phyloP scores from a whole-genome alignment of 1,284 basidiomycete genomes.

The Lentinula novae-zelandiae region DNA sequence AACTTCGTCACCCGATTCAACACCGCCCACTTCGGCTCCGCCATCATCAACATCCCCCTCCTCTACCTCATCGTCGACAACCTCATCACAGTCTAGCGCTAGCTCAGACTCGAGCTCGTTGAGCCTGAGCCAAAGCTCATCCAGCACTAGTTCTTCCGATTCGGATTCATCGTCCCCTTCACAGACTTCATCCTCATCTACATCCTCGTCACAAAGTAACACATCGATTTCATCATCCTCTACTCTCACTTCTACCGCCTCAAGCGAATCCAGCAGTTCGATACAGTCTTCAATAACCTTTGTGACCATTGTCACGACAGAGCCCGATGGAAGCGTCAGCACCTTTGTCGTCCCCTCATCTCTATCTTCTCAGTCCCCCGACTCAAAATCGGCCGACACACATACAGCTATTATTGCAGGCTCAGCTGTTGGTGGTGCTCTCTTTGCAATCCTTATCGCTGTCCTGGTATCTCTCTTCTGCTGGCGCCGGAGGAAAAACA shows the following conservation, averaged over 20 bases:
- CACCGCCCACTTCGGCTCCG: not conserved
- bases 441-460: slow-evolving; percentile 32
- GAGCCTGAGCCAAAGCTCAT: not conserved
- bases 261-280: slow-evolving; percentile 4
- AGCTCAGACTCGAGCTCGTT: slow-evolving; percentile 1
- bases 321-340: slow-evolving; percentile 8
- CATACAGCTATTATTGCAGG: slow-evolving; percentile 45
- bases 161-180: slow-evolving; percentile 1
- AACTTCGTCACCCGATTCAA: not conserved
- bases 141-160: not conserved
- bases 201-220: not conserved
- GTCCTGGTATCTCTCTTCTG: slow-evolving; percentile 36
- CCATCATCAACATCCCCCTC: not conserved
- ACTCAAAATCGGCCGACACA: slow-evolving; percentile 8
- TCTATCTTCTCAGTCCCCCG: not conserved
- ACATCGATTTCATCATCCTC: slow-evolving; percentile 17
- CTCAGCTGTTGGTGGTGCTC: slow-evolving; percentile 36
- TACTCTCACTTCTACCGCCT: slow-evolving; percentile 13
- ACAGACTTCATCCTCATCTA: not conserved
- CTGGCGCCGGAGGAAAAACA: slow-evolving; percentile 37
- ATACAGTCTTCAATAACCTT: slow-evolving; percentile 3
- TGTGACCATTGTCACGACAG: slow-evolving; percentile 11
- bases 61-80: not conserved
- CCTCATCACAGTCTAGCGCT: not conserved
- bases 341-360: not conserved